These are phyloP conservation scores for Botrytis pseudocinerea DNA, from an alignment of 2,329 filamentous ascomycete genomes.

Conservation along the genomic window DNA sequence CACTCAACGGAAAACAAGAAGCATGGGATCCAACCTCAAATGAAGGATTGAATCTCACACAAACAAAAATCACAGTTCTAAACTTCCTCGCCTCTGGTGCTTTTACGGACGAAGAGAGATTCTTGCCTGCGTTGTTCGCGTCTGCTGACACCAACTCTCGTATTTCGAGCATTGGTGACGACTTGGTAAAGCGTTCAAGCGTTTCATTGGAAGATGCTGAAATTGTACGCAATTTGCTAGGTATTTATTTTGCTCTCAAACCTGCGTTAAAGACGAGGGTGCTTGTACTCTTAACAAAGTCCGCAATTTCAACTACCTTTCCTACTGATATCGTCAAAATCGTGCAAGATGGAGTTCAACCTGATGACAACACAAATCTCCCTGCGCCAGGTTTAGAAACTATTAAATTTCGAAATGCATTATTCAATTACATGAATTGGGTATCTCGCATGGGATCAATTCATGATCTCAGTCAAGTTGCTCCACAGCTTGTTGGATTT, in stretches of 20 bases:
- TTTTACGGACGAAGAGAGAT: slow-evolving; percentile 80
- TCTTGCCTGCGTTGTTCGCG: slow-evolving; percentile 80
- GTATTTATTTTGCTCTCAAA: slow-evolving; percentile 72
- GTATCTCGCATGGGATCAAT: slow-evolving; percentile 71
- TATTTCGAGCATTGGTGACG: slow-evolving; percentile 82
- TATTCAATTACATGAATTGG: slow-evolving; percentile 87
- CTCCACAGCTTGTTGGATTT: slow-evolving; percentile 65
- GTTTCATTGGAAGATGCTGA: slow-evolving; percentile 69
- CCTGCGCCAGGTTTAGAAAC: slow-evolving; percentile 55
- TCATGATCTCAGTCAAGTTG: slow-evolving; percentile 63
- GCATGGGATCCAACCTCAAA: slow-evolving; percentile 63
- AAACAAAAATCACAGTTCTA: slow-evolving; percentile 68
- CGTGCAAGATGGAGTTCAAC: slow-evolving; percentile 64
- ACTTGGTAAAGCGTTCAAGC: slow-evolving; percentile 78
- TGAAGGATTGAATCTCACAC: slow-evolving; percentile 64
- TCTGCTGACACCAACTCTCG: slow-evolving; percentile 79
- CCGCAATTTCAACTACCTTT: slow-evolving; percentile 69
- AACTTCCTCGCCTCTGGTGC: slow-evolving; percentile 80
- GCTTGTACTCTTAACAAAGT: slow-evolving; percentile 73
- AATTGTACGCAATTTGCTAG: slow-evolving; percentile 67
- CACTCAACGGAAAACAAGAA: slow-evolving; percentile 64
- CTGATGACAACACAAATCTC: slow-evolving; percentile 42
- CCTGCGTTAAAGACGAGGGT: slow-evolving; percentile 76
- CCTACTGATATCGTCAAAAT: slow-evolving; percentile 66
- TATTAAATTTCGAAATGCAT: slow-evolving; percentile 74